These are phyloP conservation scores for Passiflora organensis DNA, from an alignment of 345 rosid genomes.

Conservation along the genomic window DNA sequence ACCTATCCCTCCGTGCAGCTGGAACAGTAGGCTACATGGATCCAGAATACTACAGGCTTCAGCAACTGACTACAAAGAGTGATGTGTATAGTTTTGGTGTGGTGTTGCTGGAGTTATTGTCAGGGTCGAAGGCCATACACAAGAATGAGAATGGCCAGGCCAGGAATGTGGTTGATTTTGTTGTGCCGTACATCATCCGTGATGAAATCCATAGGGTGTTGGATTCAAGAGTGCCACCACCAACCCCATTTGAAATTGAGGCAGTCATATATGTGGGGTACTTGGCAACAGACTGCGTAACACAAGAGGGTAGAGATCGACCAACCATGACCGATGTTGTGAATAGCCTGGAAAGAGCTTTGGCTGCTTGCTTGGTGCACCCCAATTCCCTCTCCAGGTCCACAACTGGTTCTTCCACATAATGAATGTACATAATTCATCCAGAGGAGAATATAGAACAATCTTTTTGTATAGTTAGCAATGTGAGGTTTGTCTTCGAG, in stretches of 20 bases:
- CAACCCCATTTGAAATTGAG: constrained; percentile 70
- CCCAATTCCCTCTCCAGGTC: constrained; percentile 33
- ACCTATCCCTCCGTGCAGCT: constrained; percentile 56
- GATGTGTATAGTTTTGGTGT: constrained; percentile 82
- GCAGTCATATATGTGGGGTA: constrained; percentile 53
- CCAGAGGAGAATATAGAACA: neutral
- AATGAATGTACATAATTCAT: neutral
- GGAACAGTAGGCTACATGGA: constrained; percentile 84
- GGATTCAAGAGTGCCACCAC: constrained; percentile 59
- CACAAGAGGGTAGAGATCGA: constrained; percentile 42
- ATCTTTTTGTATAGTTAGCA: neutral
- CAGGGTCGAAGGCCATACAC: constrained; percentile 62
- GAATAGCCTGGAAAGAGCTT: constrained; percentile 48
- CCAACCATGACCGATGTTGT: constrained; percentile 62
- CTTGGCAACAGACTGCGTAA: constrained; percentile 57
- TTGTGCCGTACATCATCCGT: constrained; percentile 48
- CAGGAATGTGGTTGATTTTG: constrained; percentile 60
- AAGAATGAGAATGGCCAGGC: constrained; percentile 40
- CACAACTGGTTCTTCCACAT: constrained; percentile 27
- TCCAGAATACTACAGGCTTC: constrained; percentile 73
- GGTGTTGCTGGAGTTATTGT: constrained; percentile 54
- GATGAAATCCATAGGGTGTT: constrained; percentile 65
- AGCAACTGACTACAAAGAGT: constrained; percentile 53
- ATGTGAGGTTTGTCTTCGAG: too few species aligned
- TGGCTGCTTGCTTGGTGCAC: constrained; percentile 38